Evolutionary conservation across 2,329 filamentous ascomycete genomes (phyloP).

Genomic region (Cladosporium cucumerinum): DNA sequence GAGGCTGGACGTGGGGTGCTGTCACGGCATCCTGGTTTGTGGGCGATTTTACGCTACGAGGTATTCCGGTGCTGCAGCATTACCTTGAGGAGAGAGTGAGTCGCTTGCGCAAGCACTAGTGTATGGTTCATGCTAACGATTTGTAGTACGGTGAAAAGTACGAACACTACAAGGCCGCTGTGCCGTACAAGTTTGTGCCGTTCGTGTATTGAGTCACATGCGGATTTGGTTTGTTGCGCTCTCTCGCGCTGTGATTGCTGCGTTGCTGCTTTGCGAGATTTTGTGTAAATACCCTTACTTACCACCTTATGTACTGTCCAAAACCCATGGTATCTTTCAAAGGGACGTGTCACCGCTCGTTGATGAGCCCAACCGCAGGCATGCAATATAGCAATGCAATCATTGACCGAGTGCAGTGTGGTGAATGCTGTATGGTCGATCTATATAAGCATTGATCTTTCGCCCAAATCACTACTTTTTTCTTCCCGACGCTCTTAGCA

Average conservation of each 20-base stretch:
- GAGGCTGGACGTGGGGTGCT: conserved; percentile 47
- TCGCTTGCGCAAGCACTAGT: not conserved
- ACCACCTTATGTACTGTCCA: conserved; percentile 2
- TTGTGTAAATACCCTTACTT: conserved; percentile 12
- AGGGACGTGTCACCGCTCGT: not conserved
- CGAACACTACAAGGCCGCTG: conserved; percentile 36
- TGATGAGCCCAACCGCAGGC: too few relatives aligned
- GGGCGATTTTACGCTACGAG: conserved; percentile 45
- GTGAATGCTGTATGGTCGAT: not conserved
- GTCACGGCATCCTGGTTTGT: conserved; percentile 42
- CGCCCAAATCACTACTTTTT: not conserved
- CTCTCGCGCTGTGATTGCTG: not conserved
- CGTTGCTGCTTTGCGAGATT: not conserved
- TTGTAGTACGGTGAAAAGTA: conserved; percentile 40
- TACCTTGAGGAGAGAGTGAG: conserved; percentile 46
- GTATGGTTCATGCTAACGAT: not conserved
- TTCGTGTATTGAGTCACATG: conserved; percentile 24
- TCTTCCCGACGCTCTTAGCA: not conserved
- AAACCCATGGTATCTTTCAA: not conserved
- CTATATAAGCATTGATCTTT: not conserved
- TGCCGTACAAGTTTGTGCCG: conserved; percentile 41
- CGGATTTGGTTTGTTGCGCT: not conserved
- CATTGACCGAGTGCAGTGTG: not conserved
- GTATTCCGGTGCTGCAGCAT: conserved; percentile 48
- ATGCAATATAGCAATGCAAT: not conserved